Conservation (phyloP, 352 stramenopile genomes). For the Globisporangium nunn region DNA sequence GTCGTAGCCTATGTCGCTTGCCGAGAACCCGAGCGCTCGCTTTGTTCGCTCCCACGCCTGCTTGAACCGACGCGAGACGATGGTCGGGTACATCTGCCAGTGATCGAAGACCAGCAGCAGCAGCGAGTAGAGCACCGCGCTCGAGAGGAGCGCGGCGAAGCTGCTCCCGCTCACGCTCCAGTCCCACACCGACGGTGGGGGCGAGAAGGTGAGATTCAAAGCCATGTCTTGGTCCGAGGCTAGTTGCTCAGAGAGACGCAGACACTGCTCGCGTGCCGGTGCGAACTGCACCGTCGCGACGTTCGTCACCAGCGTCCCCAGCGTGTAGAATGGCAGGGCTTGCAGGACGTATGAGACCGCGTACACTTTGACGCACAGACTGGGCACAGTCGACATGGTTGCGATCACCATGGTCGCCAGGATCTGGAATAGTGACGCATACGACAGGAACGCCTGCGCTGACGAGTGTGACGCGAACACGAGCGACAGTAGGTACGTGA, state of each 20-base stretch:
- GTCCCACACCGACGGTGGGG: conserved; percentile 26
- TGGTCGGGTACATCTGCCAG: conserved; percentile 66
- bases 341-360: conserved; percentile 40
- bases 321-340: conserved; percentile 53
- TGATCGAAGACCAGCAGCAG: conserved; percentile 56
- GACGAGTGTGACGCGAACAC: conserved; percentile 71
- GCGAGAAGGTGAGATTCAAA: too few relatives aligned
- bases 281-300: conserved; percentile 44
- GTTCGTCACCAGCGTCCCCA: conserved; percentile 38
- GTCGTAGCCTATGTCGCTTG: neutral
- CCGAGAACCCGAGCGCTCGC: neutral
- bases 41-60: conserved; percentile 16
- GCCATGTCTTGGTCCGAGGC: neutral
- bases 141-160: conserved; percentile 31
- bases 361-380: conserved; percentile 37
- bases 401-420: conserved; percentile 42
- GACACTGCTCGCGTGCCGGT: conserved; percentile 34
- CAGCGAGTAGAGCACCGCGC: conserved; percentile 36
- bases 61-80: conserved; percentile 29
- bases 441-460: conserved; percentile 74
- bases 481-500: conserved; percentile 61
- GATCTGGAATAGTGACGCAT: conserved; percentile 62
- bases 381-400: conserved; percentile 37
- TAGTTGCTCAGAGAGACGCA: conserved; percentile 12
- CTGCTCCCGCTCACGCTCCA: conserved; percentile 43